Percentiles rank a stretch among this genome's conserved stretches.
Conservation (phyloP, 352 stramenopile genomes). For the Phytophthora multivora region DNA sequence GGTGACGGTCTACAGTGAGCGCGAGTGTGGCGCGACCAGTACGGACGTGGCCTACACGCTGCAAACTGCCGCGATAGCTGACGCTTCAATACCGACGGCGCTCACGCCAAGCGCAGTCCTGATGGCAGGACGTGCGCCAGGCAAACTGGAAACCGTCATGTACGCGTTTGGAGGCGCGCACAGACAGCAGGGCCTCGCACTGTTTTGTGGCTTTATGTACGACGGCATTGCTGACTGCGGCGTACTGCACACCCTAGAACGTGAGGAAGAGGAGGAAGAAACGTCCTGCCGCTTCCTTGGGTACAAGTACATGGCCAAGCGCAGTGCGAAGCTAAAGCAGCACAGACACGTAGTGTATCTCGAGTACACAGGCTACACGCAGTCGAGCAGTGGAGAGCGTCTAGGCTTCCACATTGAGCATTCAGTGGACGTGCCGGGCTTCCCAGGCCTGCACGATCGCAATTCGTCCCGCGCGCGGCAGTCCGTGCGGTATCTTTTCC, state of each 20-base stretch:
- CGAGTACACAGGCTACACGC: slow-evolving; percentile 43
- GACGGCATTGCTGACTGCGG: slow-evolving; percentile 48
- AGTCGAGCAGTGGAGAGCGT: slow-evolving; percentile 35
- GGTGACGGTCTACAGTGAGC: slow-evolving; percentile 29
- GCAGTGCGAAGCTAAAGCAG: slow-evolving; percentile 10
- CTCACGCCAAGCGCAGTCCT: slow-evolving; percentile 34
- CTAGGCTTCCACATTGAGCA: slow-evolving; percentile 49
- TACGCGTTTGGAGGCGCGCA: slow-evolving; percentile 36
- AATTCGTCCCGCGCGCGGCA: slow-evolving; percentile 17
- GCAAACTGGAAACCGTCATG: slow-evolving; percentile 48
- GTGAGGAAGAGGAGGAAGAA: slow-evolving; percentile 15
- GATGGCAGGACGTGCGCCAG: slow-evolving; percentile 26
- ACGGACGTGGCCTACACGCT: slow-evolving; percentile 8
- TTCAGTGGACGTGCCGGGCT: slow-evolving; percentile 39
- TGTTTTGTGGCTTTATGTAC: slow-evolving; percentile 46
- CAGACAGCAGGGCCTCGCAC: slow-evolving; percentile 39
- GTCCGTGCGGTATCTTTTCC: slow-evolving; percentile 43
- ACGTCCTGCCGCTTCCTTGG: slow-evolving; percentile 44
- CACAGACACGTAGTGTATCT: slow-evolving; percentile 44
- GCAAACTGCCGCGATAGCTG: neutral
- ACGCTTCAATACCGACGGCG: slow-evolving; percentile 12
- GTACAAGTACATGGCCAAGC: slow-evolving; percentile 56
- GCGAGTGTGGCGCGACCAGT: slow-evolving; percentile 17
- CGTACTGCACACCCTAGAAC: slow-evolving; percentile 41
- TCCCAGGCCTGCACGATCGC: slow-evolving; percentile 29